Base-by-base conservation (phyloP, 2,329 filamentous ascomycete species). In the Exserohilum rostratum region DNA sequence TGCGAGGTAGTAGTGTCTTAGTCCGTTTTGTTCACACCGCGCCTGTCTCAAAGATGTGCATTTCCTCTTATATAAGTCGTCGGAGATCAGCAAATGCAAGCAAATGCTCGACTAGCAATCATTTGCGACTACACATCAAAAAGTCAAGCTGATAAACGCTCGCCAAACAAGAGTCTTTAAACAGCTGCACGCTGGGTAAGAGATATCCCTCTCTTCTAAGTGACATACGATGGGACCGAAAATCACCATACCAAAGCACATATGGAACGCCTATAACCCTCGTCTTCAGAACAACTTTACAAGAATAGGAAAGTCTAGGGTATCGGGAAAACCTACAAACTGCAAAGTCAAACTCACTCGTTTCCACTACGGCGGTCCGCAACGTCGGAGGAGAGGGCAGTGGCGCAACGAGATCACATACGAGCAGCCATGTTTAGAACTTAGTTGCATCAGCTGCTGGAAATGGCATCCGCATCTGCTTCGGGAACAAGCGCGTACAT, bases 361-460 rank as follows among this genome's bases (percentile, higher is more conserved):
- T 3, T 68, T 68, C 38, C 57, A 65, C 2, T 56, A 61, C 44
- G 64, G 64, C 37, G 65, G 65, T 13, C 47, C 52, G 2, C 34
- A 44, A 6, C 48, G 47, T 9, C 47, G 22, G 18, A 38, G 0
- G 9, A 50, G 40, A 35, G 65, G 62, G 3, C 12, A 39, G 3
- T 40, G 17, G 13, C 30, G 7, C 17, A 45, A 60, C 20, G 38
- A 38, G 2, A 53, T 68, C 29, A 60, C 52, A 2, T 45, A 54
- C 10, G 43, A 55, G 6, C 18, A 37, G 3, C 66, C 66, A 1
- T 68, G 66, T 44, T 42, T 65, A 3, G 29, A 45, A 9, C 12
- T 29, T 1, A 58, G 58, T 3, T 68, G 65, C 20, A 20, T n/a
- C 13, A 64, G 31, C 13, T 68, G 66, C 38, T 40, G 39, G 45